Evolutionary conservation across 1,284 basidiomycete genomes (phyloP).

Genomic region (Trichosporon sp.): DNA sequence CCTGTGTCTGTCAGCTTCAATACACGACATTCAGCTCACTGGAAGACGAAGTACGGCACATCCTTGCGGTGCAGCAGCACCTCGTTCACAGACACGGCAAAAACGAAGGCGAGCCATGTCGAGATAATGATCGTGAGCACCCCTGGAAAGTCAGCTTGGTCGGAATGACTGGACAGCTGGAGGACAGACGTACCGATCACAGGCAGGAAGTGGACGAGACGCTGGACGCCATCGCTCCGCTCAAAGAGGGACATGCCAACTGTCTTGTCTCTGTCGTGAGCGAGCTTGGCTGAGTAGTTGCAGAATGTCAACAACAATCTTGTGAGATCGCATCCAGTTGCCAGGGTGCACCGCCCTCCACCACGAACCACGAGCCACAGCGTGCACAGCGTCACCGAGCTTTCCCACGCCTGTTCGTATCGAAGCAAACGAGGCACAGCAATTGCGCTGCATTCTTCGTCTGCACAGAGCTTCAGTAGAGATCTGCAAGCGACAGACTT

Average conservation of each 20-base stretch:
- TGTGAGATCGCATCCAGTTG: too few species aligned
- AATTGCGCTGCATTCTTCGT: too few species aligned
- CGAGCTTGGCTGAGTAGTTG: neutral
- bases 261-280: neutral
- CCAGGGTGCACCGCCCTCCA: too few species aligned
- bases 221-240: neutral
- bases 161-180: neutral
- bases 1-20: conserved; percentile 18
- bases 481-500: too few species aligned
- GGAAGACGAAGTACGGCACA: neutral
- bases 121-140: conserved; percentile 20
- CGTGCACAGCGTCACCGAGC: too few species aligned
- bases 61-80: neutral
- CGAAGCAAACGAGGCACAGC: too few species aligned
- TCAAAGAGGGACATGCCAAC: neutral
- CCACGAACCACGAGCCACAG: too few species aligned
- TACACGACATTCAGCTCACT: too few species aligned
- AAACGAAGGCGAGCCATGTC: conserved; percentile 30
- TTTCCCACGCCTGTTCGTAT: too few species aligned
- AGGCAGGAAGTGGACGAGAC: neutral
- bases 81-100: conserved; percentile 19
- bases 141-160: conserved; percentile 17
- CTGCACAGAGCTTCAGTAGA: too few species aligned
- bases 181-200: neutral
- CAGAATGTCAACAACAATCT: neutral